A percentile compares a stretch with the other conserved stretches of the same genome.
Conservation (phyloP, 75 land plant genomes). For the Ceratopteris richardii region DNA sequence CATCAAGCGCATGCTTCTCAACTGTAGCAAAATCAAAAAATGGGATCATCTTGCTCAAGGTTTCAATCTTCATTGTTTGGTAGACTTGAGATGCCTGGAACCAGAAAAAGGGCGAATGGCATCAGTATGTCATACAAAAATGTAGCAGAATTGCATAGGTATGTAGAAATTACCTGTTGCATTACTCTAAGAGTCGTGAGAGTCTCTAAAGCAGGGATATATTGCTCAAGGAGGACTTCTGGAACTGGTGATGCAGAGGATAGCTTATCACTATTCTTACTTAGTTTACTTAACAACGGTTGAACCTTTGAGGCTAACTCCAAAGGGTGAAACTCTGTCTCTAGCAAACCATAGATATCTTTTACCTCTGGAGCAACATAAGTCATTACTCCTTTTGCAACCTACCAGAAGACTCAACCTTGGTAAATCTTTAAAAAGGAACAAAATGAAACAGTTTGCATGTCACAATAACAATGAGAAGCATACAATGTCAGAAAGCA, state of each 20-base stretch:
- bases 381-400: constrained; percentile 73
- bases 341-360: constrained; percentile 64
- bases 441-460: neutral
- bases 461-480: neutral
- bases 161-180: constrained; percentile 53
- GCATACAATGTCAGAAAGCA: constrained; percentile 73
- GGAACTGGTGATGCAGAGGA: constrained; percentile 81
- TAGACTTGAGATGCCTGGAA: constrained; percentile 86
- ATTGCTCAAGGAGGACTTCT: constrained; percentile 76
- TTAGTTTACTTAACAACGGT: constrained; percentile 55
- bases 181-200: constrained; percentile 73
- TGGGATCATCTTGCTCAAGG: constrained; percentile 58
- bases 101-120: neutral
- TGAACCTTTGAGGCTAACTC: constrained; percentile 75
- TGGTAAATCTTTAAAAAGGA: neutral
- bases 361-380: constrained; percentile 86
- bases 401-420: constrained; percentile 17
- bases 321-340: constrained; percentile 76
- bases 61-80: constrained; percentile 68
- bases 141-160: neutral
- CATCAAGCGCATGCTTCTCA: constrained; percentile 84
- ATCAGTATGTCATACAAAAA: neutral
- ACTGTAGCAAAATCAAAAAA: constrained; percentile 68
- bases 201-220: constrained; percentile 72
- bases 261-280: constrained; percentile 69